phyloP scores from a whole-genome alignment of 345 rosid species.

The Diplotaxis tenuifolia region DNA sequence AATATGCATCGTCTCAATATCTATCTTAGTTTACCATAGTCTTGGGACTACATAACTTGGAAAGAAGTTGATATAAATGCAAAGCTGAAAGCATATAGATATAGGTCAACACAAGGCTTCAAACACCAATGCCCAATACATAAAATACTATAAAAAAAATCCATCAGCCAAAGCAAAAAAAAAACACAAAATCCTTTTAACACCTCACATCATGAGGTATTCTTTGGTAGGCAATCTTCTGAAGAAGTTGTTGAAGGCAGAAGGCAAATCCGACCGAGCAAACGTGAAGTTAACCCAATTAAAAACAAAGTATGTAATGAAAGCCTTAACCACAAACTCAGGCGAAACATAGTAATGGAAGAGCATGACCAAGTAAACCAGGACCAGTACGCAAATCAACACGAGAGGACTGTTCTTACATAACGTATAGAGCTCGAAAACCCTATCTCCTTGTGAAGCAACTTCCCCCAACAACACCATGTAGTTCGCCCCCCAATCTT shows the following conservation, averaged over 20 bases:
- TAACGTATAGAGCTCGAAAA: neutral
- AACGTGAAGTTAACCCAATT: neutral
- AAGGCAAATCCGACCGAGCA: neutral
- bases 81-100: too few relatives aligned
- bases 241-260: neutral
- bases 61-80: too few relatives aligned
- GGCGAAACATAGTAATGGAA: neutral
- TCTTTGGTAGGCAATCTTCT: constrained; percentile 25
- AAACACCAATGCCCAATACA: neutral
- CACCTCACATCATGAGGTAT: neutral
- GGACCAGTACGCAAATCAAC: too few relatives aligned
- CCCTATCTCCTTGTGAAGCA: constrained; percentile 11
- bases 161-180: neutral
- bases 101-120: too few relatives aligned
- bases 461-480: neutral
- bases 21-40: too few relatives aligned
- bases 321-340: neutral
- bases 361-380: neutral
- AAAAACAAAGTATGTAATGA: neutral
- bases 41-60: too few relatives aligned
- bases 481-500: neutral
- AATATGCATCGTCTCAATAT: too few relatives aligned
- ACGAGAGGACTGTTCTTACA: too few relatives aligned
- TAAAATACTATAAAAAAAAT: neutral
- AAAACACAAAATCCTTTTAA: neutral